phyloP scores from a whole-genome alignment of 495 filamentous ascomycete genomes.

The Hamigera avellanea region DNA sequence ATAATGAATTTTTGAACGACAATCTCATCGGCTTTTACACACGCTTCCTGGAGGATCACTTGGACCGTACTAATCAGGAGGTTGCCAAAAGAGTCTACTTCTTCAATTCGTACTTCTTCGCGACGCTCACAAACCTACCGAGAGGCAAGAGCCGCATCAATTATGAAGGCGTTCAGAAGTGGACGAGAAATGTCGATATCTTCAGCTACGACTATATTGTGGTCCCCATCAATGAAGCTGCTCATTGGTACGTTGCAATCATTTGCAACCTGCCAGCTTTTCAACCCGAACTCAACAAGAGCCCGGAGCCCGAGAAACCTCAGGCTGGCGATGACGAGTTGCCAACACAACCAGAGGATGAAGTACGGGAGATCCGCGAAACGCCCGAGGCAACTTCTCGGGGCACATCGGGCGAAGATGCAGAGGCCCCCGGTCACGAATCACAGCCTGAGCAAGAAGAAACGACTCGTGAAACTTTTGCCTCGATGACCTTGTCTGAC shows the following conservation, averaged over 20 bases:
- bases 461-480: slow-evolving; percentile 11
- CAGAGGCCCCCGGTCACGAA: neutral
- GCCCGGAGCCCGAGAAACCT: slow-evolving; percentile 6
- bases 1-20: slow-evolving; percentile 84
- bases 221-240: slow-evolving; percentile 77
- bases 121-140: slow-evolving; percentile 49
- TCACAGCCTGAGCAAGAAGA: slow-evolving; percentile 11
- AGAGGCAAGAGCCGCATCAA: slow-evolving; percentile 52
- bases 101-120: slow-evolving; percentile 88
- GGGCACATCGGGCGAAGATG: neutral
- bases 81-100: slow-evolving; percentile 62
- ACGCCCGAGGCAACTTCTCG: slow-evolving; percentile 17
- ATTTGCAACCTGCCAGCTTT: slow-evolving; percentile 74
- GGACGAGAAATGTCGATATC: slow-evolving; percentile 80
- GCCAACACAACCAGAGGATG: slow-evolving; percentile 7
- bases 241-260: slow-evolving; percentile 92
- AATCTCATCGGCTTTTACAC: slow-evolving; percentile 83
- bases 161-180: slow-evolving; percentile 71
- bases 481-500: slow-evolving; percentile 14
- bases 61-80: slow-evolving; percentile 42
- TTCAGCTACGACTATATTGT: slow-evolving; percentile 82
- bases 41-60: slow-evolving; percentile 55
- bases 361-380: slow-evolving; percentile 24
- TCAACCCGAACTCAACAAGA: slow-evolving; percentile 17
- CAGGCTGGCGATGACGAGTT: slow-evolving; percentile 3